Conservation (phyloP, 306 rosid species). For the Vicia faba region DNA sequence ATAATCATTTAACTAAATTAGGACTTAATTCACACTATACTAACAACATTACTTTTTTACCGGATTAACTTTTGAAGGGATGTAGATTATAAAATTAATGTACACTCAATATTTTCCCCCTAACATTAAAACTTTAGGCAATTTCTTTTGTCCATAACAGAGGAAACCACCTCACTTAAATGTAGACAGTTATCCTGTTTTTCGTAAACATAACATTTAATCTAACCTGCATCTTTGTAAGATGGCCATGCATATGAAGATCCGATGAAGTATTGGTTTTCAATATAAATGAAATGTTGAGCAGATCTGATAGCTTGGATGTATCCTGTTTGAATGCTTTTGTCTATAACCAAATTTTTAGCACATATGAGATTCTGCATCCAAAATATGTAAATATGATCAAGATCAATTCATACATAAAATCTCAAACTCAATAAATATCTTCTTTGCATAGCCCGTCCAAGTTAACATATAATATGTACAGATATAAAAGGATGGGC, state of each 20-base stretch:
- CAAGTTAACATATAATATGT: slow-evolving; percentile 27
- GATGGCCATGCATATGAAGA: slow-evolving; percentile 92
- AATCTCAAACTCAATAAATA: slow-evolving; percentile 20
- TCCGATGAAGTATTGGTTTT: slow-evolving; percentile 92
- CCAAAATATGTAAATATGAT: slow-evolving; percentile 28
- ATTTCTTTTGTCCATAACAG: slow-evolving; percentile 23
- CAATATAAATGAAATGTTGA: slow-evolving; percentile 89
- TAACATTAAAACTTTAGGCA: slow-evolving; percentile 16
- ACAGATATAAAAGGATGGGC: slow-evolving; percentile 19
- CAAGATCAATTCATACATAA: slow-evolving; percentile 26
- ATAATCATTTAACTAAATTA: slow-evolving; percentile 5
- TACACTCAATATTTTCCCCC: neutral
- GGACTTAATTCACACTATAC: slow-evolving; percentile 30
- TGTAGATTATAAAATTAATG: slow-evolving; percentile 11
- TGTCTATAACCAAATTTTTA: slow-evolving; percentile 70
- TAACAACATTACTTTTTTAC: slow-evolving; percentile 24
- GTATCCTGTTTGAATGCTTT: slow-evolving; percentile 90
- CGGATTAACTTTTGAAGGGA: slow-evolving; percentile 10
- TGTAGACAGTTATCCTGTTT: slow-evolving; percentile 20
- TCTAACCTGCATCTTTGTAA: slow-evolving; percentile 79
- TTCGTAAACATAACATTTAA: slow-evolving; percentile 23
- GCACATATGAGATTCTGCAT: slow-evolving; percentile 86
- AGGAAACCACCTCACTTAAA: slow-evolving; percentile 20
- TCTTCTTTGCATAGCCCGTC: slow-evolving; percentile 31
- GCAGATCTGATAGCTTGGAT: slow-evolving; percentile 97